Base-by-base conservation (phyloP, 2,329 filamentous ascomycete genomes). In the Aspergillus costaricaensis region DNA sequence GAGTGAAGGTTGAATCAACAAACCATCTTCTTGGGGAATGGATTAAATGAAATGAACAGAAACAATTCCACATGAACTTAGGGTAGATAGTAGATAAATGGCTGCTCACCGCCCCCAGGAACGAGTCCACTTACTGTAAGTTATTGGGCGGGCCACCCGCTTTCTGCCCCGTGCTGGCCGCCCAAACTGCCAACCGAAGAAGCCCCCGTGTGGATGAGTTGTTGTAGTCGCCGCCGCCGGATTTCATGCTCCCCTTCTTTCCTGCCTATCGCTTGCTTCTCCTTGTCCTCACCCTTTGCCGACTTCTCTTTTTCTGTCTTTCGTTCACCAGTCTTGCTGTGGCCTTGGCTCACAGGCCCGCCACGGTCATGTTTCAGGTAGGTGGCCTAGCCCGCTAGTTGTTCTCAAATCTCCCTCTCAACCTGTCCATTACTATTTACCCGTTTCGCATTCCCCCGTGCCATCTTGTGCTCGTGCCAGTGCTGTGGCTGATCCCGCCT, bases 291-390 rank as follows among this genome's bases (percentile, higher is more conserved):
- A 53, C 59, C 23, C 36, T 56, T 17, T 49, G 55, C 52, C 60
- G 58, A 36, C 55, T 60, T 59, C 55, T 61, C 47, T 32, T 60
- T n/a, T 55, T 59, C 47, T 62, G 60, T 60, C 44, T 58, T 41
- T 64, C 57, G 10, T 62, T 65, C 14, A 44, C 63, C 49, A 19
- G 47, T 44, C 17, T 47, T 61, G 41, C 58, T 63, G 64, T 65
- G 55, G 59, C 61, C 57, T 51, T 68, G 61, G 62, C 62, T 63
- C 59, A 62, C 58, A 62, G 61, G 62, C 69, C 67, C 53, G 59
- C 61, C 63, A 63, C 67, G 64, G 67, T 63, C 67, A 73, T 73
- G 70, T 73, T 73, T 64, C 70, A 73, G 70, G 70, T 73, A 70
- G 51, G 57, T 58, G 30, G 23, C 32, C 30, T 23, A 23, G 25